Conservation (phyloP, 192 early-diverging fungal species). For the Umbelopsis sp. region DNA sequence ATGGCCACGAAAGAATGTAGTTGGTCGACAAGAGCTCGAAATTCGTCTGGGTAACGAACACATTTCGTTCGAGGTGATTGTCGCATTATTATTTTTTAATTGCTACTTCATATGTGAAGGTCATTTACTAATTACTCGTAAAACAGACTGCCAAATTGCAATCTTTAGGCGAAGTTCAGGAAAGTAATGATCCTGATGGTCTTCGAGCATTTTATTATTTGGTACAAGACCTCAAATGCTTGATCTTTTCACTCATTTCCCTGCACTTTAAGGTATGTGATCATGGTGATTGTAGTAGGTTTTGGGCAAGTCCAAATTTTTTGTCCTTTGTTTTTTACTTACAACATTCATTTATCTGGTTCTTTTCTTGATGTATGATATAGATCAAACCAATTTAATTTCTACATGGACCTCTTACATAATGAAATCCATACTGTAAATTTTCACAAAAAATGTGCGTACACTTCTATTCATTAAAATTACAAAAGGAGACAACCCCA, state of each 20-base stretch:
- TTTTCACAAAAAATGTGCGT: conserved; percentile 6
- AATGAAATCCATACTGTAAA: conserved; percentile 4
- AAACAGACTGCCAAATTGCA: conserved; percentile 86
- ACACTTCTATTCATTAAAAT: conserved; percentile 10
- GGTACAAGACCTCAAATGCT: conserved; percentile 97
- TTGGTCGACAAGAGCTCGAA: conserved; percentile 94
- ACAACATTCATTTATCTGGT: neutral
- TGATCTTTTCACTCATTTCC: conserved; percentile 93
- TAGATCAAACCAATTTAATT: conserved; percentile 39
- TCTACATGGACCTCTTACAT: neutral
- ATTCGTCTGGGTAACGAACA: conserved; percentile 88
- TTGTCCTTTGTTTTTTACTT: neutral
- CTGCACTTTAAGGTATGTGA: conserved; percentile 92
- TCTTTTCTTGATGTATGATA: neutral
- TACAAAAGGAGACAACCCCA: conserved; percentile 9
- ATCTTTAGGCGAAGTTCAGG: conserved; percentile 87
- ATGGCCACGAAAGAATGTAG: conserved; percentile 91
- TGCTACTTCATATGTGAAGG: neutral
- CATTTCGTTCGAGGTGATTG: conserved; percentile 84
- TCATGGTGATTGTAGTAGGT: no score
- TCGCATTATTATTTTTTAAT: conserved; percentile 9
- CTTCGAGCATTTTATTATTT: conserved; percentile 94
- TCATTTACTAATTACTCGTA: neutral
- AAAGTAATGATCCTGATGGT: conserved; percentile 92
- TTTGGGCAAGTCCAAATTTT: neutral